Evolutionary conservation across 257 asterid genomes (phyloP), one percentile per base, ranked within the genome.

Genomic region (Rhazya stricta): DNA sequence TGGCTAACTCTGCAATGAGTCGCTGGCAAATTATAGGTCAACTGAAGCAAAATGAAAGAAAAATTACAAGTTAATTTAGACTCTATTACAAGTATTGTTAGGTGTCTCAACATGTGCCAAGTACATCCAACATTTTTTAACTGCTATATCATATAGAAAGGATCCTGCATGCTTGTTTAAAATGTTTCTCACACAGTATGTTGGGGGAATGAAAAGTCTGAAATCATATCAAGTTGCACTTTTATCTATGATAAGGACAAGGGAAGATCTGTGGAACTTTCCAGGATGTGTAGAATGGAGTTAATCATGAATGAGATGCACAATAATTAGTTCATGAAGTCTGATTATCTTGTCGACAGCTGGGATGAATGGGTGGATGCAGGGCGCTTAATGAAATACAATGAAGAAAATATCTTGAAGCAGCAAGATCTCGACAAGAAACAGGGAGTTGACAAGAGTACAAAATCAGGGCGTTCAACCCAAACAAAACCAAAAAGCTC

Each of bases 321-420:
- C 56, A 30, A n/a, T n/a, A 56, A 43, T 9, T 54, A 16, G 71
- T 80, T 74, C 77, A 62, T 79, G 30, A 78, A 76, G 37, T 66
- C 72, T 80, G 15, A 74, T 79, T 78, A 58, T 79, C 76, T 80
- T 83, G 71, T 72, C 83, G 79, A 84, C 86, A 95, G 99, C 83
- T 95, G 98, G 98, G 99, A 95, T 84, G 99, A 92, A 83, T 95
- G 98, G 98, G 98, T 95, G 76, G 91, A 90, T 72, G 79, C 79
- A 74, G 93, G 86, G 74, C 97, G 98, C 77, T 73, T 95, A 91
- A 80, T 95, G 92, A 95, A 95, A 82, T 77, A 75, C 85, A 89
- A 90, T 48, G 89, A 85, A 78, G 97, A 92, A 81, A 95, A 91
- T 74, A 85, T 87, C 36, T 36, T 77, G 88, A 92, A 91, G 91